Base-by-base conservation (phyloP, 2,329 filamentous ascomycete genomes). In the Exophiala spinifera region DNA sequence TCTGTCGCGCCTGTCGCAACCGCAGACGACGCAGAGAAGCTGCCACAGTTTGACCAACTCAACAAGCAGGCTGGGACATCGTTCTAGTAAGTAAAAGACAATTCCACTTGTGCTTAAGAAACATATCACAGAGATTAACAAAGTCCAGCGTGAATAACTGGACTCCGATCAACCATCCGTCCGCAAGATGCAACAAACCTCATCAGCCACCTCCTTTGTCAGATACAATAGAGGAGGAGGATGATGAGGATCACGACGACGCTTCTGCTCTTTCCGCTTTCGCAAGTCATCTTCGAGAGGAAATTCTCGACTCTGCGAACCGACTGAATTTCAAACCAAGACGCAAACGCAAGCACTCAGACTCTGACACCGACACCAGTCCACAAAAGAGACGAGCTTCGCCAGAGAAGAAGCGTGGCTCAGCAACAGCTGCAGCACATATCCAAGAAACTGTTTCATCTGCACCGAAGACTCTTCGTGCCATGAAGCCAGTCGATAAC, bases 121-220 rank as follows among this genome's bases (percentile, higher is more conserved):
- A 31, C 3, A 31, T 10, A 7, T 15, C 17, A 39, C 42, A 23
- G 4, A 25, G n/a, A 25, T 21, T 44, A 15, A 44, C 20, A 20
- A 15, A 28, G 3, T 8, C 13, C 20, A 28, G 21, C 19, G 8
- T 23, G 20, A 44, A 44, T 14, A n/a, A 28, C 20, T 56, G 54
- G 49, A 49, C 49, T 23, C 45, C 37, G 3, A 17, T 56, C 49
- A 56, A 53, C 42, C 36, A 10, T 15, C 15, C 46, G 2, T 49
- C 19, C 19, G 19, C 13, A 36, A n/a, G 14, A n/a, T 15, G 14
- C 19, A 31, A 10, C 28, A 10, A 2, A 3, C 25, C 1, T 7
- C 48, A 37, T 31, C 39, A 11, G 10, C 45, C 49, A 15, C 43
- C 39, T 4, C 8, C 48, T 5, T 37, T 39, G 20, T 31, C 34